Evolutionary conservation across 1,139 yeast species (phyloP).

Genomic region (Scheffersomyces segobiensis): DNA sequence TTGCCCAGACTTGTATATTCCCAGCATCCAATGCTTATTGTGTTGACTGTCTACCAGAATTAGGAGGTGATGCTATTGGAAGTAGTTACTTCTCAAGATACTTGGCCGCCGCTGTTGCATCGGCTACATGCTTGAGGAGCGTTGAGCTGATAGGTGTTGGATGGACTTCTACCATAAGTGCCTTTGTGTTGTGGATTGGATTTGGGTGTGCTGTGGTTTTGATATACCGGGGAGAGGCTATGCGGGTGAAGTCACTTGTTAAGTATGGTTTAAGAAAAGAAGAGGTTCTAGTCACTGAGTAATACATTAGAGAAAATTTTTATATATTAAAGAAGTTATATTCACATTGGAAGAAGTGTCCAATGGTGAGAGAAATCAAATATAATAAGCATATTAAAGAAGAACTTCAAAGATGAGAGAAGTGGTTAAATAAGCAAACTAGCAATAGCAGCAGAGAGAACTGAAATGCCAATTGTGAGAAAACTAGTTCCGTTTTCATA

Average conservation of each 20-base stretch:
- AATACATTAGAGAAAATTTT: neutral
- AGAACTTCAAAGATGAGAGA: neutral
- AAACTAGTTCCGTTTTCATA: conserved; percentile 18
- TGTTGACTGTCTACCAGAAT: conserved; percentile 54
- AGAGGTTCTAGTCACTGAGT: neutral
- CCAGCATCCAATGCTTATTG: conserved; percentile 56
- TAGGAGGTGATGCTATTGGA: conserved; percentile 54
- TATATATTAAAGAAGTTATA: neutral
- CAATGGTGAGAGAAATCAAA: neutral
- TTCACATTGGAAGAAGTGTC: neutral
- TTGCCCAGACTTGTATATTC: conserved; percentile 50
- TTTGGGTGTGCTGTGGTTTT: conserved; percentile 19
- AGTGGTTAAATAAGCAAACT: conserved; percentile 21
- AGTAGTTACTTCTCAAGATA: conserved; percentile 52
- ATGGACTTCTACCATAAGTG: conserved; percentile 49
- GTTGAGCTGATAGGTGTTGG: conserved; percentile 49
- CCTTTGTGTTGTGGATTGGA: conserved; percentile 30
- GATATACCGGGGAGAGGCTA: conserved; percentile 22
- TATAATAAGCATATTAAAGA: neutral
- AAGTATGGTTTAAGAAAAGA: neutral
- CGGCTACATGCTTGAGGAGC: conserved; percentile 47
- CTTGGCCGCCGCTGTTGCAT: conserved; percentile 50
- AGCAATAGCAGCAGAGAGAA: conserved; percentile 19
- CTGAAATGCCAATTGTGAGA: conserved; percentile 14
- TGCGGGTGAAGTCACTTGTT: conserved; percentile 10